phyloP scores from a whole-genome alignment of 768 basidiomycete species.

The Suillus brevipes region DNA sequence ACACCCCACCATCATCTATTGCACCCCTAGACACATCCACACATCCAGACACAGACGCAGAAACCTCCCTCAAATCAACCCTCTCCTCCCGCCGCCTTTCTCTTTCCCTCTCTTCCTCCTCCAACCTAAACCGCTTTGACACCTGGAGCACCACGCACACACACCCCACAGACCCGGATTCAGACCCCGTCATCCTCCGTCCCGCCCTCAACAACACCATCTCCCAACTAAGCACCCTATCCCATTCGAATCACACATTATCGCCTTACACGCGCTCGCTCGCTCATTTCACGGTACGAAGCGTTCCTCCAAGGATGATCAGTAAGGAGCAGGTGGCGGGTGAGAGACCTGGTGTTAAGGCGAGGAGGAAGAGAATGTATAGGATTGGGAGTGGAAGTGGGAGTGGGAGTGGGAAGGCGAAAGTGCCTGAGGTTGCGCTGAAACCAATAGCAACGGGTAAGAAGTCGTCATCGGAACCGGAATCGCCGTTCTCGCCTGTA shows the following conservation, averaged over 20 bases:
- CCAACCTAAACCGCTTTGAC: conserved; percentile 27
- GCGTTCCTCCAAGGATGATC: conserved; percentile 65
- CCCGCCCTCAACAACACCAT: conserved; percentile 72
- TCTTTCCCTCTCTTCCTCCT: conserved; percentile 29
- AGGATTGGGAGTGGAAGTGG: conserved; percentile 48
- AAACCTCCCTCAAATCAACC: conserved; percentile 20
- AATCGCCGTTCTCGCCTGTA: conserved; percentile 31
- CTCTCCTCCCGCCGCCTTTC: conserved; percentile 34
- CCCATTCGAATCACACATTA: conserved; percentile 88
- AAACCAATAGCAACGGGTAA: no score
- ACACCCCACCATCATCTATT: conserved; percentile 46
- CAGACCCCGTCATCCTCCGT: conserved; percentile 60
- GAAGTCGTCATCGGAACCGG: background rate
- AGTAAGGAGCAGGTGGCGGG: conserved; percentile 32
- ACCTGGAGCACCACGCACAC: conserved; percentile 37
- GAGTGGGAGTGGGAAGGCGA: conserved; percentile 23
- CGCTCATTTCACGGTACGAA: conserved; percentile 90
- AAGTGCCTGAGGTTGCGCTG: background rate
- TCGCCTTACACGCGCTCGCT: conserved; percentile 91
- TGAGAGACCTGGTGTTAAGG: conserved; percentile 64
- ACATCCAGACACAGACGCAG: conserved; percentile 4
- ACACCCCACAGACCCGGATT: conserved; percentile 35
- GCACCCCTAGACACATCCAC: conserved; percentile 2
- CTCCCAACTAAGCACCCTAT: conserved; percentile 84
- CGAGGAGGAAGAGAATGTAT: conserved; percentile 73